Conservation (phyloP, 2,329 filamentous ascomycete genomes). For the Emergomyces pasteurianus region DNA sequence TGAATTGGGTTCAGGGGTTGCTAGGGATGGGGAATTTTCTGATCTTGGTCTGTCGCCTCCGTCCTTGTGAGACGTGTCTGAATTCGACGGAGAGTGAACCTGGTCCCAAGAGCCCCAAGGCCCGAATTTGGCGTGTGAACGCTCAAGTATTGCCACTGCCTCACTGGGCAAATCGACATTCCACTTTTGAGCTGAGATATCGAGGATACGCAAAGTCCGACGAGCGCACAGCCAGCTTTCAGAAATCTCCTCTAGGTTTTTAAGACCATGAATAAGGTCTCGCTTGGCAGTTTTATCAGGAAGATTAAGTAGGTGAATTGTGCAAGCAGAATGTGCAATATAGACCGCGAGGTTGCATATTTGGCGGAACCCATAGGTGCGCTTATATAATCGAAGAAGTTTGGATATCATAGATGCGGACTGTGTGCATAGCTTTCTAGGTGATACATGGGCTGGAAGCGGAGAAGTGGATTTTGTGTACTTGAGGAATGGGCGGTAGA, state of each 20-base stretch:
- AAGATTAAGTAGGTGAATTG: constrained; percentile 84
- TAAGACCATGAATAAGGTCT: constrained; percentile 82
- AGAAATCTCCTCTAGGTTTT: constrained; percentile 87
- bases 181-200: constrained; percentile 79
- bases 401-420: constrained; percentile 86
- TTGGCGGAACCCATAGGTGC: constrained; percentile 77
- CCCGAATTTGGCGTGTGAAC: constrained; percentile 71
- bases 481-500: constrained; percentile 90
- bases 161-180: constrained; percentile 76
- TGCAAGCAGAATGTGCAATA: constrained; percentile 87
- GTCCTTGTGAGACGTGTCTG: constrained; percentile 15
- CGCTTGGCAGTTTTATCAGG: constrained; percentile 82
- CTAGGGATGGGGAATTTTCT: not conserved
- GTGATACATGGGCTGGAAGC: constrained; percentile 75
- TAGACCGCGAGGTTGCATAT: constrained; percentile 97
- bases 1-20: not conserved
- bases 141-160: constrained; percentile 60
- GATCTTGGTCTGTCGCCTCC: not conserved
- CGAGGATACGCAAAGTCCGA: constrained; percentile 72
- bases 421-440: constrained; percentile 79
- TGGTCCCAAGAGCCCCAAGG: constrained; percentile 49
- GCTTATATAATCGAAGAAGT: constrained; percentile 86
- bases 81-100: constrained; percentile 42
- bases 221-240: constrained; percentile 89
- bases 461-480: constrained; percentile 73